phyloP scores from a whole-genome alignment of 2,329 filamentous ascomycete species.

The Domatiomyces catenatus region DNA sequence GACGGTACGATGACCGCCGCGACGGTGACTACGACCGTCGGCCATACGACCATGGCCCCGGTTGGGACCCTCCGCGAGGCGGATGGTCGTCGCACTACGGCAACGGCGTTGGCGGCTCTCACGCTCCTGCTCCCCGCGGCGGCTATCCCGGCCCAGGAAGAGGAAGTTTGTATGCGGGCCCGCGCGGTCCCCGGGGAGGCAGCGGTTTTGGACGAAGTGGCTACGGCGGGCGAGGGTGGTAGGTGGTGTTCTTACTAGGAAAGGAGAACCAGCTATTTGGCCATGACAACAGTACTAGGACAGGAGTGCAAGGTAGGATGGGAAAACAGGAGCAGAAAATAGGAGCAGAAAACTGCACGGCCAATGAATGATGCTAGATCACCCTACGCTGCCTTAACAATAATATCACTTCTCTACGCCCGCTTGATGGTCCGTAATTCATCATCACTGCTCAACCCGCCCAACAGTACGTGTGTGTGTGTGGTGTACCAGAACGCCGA shows the following conservation, averaged over 20 bases:
- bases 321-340: too few species aligned
- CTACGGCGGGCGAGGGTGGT: slow-evolving; percentile 3
- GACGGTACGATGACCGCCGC: slow-evolving; percentile 6
- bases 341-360: too few species aligned
- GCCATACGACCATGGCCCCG: background rate
- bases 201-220: slow-evolving; percentile 30
- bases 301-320: too few species aligned
- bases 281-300: too few species aligned
- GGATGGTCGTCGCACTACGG: slow-evolving; percentile 13
- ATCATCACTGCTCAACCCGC: background rate
- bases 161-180: slow-evolving; percentile 26
- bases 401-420: background rate
- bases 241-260: background rate
- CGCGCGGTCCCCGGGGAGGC: slow-evolving; percentile 44
- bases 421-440: background rate
- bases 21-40: slow-evolving; percentile 3
- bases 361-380: too few species aligned
- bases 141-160: slow-evolving; percentile 5
- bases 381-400: background rate
- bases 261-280: background rate
- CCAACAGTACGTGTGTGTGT: background rate
- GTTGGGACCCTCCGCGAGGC: background rate
- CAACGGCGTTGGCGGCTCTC: slow-evolving; percentile 12
- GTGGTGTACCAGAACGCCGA: background rate
- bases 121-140: slow-evolving; percentile 6